A percentile compares a stretch with the other conserved stretches of the same genome.
Evolutionary conservation across 1,284 basidiomycete species (phyloP).

Genomic region (Cryptococcus amylolentus): DNA sequence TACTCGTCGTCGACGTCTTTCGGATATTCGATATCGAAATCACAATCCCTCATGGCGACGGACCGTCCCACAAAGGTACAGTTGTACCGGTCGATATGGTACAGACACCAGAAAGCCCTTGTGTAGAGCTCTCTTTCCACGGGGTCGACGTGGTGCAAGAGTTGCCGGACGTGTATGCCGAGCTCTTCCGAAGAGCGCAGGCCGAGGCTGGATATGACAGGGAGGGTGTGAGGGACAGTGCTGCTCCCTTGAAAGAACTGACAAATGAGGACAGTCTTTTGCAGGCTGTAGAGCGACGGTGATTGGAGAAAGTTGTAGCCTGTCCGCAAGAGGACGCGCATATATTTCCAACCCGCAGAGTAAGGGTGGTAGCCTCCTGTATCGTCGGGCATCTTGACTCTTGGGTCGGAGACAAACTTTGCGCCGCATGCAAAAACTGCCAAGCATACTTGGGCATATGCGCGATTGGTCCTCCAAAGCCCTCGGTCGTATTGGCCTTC

Average conservation of each 20-base stretch:
- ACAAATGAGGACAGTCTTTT: constrained; percentile 55
- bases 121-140: constrained; percentile 67
- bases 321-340: constrained; percentile 61
- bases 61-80: constrained; percentile 75
- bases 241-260: constrained; percentile 55
- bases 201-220: constrained; percentile 67
- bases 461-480: too few relatives aligned
- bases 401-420: constrained; percentile 55
- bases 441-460: constrained; percentile 64
- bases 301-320: constrained; percentile 56
- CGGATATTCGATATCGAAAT: constrained; percentile 73
- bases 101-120: constrained; percentile 69
- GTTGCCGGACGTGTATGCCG: constrained; percentile 46
- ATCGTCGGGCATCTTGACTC: neutral
- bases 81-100: constrained; percentile 54
- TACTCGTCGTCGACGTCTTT: constrained; percentile 82
- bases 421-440: constrained; percentile 72
- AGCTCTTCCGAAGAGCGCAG: constrained; percentile 59
- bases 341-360: constrained; percentile 71
- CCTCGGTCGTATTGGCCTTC: constrained; percentile 59
- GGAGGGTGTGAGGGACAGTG: constrained; percentile 65
- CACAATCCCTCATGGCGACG: constrained; percentile 78
- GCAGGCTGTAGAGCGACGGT: constrained; percentile 67
- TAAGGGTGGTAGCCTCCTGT: constrained; percentile 29
- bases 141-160: constrained; percentile 31